phyloP scores from a whole-genome alignment of 2,329 filamentous ascomycete genomes.

The Dichotomopilus funicola region DNA sequence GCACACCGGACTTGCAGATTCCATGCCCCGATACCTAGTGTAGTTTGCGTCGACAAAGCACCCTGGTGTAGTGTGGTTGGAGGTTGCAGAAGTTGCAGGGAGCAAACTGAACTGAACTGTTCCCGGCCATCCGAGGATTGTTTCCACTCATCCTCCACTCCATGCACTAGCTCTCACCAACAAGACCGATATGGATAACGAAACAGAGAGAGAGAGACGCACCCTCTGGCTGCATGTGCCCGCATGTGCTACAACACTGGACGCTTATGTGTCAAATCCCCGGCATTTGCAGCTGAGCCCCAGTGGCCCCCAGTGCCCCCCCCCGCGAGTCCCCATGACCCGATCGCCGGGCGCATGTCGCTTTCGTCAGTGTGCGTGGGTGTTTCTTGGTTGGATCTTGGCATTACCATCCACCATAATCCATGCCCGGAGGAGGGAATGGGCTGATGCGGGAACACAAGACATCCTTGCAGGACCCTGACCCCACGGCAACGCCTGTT shows the following conservation, averaged over 20 bases:
- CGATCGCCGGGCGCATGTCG: background rate
- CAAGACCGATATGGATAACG: background rate
- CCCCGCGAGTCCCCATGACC: constrained; percentile 8
- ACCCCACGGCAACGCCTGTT: background rate
- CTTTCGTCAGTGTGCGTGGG: background rate
- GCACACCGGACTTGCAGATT: no score
- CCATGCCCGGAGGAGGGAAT: background rate
- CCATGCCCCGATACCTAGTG: no score
- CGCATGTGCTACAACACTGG: no score
- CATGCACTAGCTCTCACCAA: background rate
- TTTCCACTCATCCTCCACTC: background rate
- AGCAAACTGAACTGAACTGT: no score
- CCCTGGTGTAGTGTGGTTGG: no score
- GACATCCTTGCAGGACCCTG: background rate
- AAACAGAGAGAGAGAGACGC: no score
- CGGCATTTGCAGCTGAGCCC: background rate
- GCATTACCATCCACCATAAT: background rate
- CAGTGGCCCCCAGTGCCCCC: background rate
- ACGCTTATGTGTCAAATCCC: background rate
- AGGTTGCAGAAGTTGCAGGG: no score
- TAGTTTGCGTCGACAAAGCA: no score
- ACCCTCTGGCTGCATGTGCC: no score
- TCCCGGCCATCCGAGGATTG: background rate
- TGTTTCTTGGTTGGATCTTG: constrained; percentile 8
- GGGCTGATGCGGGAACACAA: background rate